A percentile compares a stretch with the other conserved stretches of the same genome.
phyloP scores from a whole-genome alignment of 2,329 filamentous ascomycete species.

The Aspergillus brunneoviolaceus region DNA sequence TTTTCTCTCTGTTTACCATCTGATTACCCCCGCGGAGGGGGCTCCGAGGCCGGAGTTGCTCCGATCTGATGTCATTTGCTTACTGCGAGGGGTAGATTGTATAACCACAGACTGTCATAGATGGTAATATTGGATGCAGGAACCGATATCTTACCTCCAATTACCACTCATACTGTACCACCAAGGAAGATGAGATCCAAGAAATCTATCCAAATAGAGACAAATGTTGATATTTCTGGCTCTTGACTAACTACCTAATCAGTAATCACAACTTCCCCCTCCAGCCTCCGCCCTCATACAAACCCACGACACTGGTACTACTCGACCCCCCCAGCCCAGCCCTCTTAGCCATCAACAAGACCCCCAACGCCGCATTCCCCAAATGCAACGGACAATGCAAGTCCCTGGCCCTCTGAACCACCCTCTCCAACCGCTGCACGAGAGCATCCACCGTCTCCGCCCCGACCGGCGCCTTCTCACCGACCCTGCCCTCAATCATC shows the following conservation, averaged over 20 bases:
- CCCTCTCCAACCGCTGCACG: constrained; percentile 39
- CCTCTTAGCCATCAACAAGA: constrained; percentile 34
- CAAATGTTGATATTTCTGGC: no score
- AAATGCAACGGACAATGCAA: constrained; percentile 40
- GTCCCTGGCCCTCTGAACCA: constrained; percentile 44
- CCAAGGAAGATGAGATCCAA: no score
- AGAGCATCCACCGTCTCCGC: constrained; percentile 41
- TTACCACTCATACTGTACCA: no score
- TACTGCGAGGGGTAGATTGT: no score
- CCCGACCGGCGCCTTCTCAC: constrained; percentile 27
- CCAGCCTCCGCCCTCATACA: constrained; percentile 26
- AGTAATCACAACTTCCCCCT: not conserved
- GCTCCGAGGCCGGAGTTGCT: constrained; percentile 15
- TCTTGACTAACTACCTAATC: no score
- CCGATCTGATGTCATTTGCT: constrained; percentile 14
- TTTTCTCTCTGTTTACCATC: not conserved
- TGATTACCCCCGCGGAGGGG: not conserved
- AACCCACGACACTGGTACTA: constrained; percentile 34
- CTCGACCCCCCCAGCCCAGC: constrained; percentile 32
- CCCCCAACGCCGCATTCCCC: constrained; percentile 38
- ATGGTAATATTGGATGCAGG: no score
- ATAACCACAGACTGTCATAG: not conserved
- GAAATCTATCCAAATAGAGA: no score
- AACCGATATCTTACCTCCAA: no score
- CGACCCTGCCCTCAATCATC: constrained; percentile 35